Evolutionary conservation across 495 filamentous ascomycete species (phyloP), one percentile per base, ranked within the genome.

Genomic region (Neurospora cerealis): DNA sequence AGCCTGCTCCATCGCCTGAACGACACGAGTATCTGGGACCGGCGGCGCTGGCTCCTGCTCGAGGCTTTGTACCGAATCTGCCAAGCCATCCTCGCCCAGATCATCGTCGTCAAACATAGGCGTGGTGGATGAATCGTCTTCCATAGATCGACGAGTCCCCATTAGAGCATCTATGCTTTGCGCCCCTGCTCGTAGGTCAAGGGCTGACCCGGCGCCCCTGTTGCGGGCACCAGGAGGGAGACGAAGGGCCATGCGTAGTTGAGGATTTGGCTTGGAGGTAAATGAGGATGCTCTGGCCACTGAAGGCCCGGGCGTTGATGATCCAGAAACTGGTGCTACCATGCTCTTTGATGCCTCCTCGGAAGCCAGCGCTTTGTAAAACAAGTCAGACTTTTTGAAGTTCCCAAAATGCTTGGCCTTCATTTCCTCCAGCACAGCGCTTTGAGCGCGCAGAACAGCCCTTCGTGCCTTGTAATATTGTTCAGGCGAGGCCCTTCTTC

Each of bases 1-100:
- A 69, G 96, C 96, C 70, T 90, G 90, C 81, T 98, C 94, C 92
- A 99, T 94, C 0, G 93, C 96, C 82, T 97, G 89, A 21, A 99
- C 93, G 40, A 97, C 87, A 41, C 83, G 85, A 0, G 82, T 88
- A 73, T 88, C 86, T 5, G 87, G 86, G 10, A 85, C 82, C 0
- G 78, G 75, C 1, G 77, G 81, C 36, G 81, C 80, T 2, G 74
- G 70, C 6, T 85, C 84, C 70, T 86, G 85, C 38, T 88, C 87
- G 13, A 89, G 81, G 69, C 87, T 89, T 32, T 86, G 80, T 11
- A 88, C 75, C 1, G 87, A 89, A 72, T 86, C 85, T 39, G 77
- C 81, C 77, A 89, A 80, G n/a, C 79, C 79, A 70, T 88, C 87
- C 37, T 86, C 83, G 6, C 85, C 87, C 28, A 80, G 72, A 6